These are phyloP conservation scores for Nakazawaea holstii DNA, from an alignment of 805 yeast species.

Conservation along the genomic window DNA sequence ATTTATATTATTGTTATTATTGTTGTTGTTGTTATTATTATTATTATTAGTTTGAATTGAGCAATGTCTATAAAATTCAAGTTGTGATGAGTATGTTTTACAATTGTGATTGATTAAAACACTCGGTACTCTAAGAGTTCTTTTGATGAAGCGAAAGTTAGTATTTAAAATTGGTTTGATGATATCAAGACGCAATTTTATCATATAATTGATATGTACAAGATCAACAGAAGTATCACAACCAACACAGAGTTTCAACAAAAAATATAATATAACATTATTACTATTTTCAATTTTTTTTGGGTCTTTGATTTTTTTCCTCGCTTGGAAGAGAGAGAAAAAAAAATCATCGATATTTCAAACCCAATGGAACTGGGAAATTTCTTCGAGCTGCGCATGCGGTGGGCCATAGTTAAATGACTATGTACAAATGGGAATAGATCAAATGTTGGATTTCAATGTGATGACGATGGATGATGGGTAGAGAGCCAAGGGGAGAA, in stretches of 20 bases:
- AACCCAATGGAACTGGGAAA: background rate
- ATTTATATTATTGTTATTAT: background rate
- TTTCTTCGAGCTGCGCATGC: background rate
- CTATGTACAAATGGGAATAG: background rate
- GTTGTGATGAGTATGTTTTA: background rate
- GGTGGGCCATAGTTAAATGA: background rate
- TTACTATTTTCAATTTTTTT: background rate
- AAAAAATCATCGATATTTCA: background rate
- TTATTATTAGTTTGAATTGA: background rate
- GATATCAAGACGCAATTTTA: background rate
- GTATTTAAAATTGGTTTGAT: background rate
- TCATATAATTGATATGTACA: background rate
- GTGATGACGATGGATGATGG: background rate
- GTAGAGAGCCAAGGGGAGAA: background rate
- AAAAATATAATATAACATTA: background rate
- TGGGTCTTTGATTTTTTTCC: background rate
- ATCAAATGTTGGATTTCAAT: slow-evolving; percentile 5
- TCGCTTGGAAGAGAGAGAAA: background rate
- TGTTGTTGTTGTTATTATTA: background rate
- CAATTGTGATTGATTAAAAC: no score
- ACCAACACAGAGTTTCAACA: no score
- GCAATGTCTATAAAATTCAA: background rate
- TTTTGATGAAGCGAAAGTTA: background rate
- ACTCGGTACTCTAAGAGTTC: no score
- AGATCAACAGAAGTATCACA: no score